Evolutionary conservation across 1,139 yeast genomes (phyloP), one percentile per base, ranked within the genome.

Genomic region (Yamadazyma dendronema): DNA sequence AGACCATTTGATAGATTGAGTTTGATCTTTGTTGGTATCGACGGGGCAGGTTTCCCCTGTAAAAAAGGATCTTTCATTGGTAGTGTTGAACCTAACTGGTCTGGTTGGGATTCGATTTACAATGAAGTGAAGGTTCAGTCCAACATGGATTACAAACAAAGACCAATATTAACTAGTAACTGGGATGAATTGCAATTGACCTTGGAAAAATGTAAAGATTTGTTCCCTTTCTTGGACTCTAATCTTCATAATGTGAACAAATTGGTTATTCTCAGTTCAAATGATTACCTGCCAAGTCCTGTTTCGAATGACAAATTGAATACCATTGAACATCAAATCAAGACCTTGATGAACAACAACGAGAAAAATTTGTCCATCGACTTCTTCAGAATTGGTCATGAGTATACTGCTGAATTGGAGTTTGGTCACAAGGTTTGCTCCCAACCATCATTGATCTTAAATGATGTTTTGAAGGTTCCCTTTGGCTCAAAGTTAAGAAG

Each of bases 21-120:
- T 0, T 46, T 81, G 17, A 72, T 81, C 0, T 62, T 79, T 28
- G 56, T 77, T 14, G 84, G 84, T 1, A 61, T 68, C 37, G 70
- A 74, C 47, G 70, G 74, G 1, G 41, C 46, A 1, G 60, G 67
- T 14, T 58, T 40, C 28, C 56, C 62, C 2, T 49, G 66, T 5
- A 52, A 59, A 19, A 53, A 59, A 28, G 81, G 82, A 0, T 67
- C 77, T 9, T 81, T 74, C 49, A 63, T 77, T 38, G 85, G 86
- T 0, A 74, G 79, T 50, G 66, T 70, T 3, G 57, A 63, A 13
- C 59, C 67, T n/a, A 44, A 51, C 2, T 81, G 86, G 86, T 62
- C 65, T 19, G 84, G 81, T 0, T 79, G 86, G 84, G 59, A 62
- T 19, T 63, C 65, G 2, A 50, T 79, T 8, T 52, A 79, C 11